Conservation (phyloP, 805 yeast genomes). For the Candida patagonica region DNA sequence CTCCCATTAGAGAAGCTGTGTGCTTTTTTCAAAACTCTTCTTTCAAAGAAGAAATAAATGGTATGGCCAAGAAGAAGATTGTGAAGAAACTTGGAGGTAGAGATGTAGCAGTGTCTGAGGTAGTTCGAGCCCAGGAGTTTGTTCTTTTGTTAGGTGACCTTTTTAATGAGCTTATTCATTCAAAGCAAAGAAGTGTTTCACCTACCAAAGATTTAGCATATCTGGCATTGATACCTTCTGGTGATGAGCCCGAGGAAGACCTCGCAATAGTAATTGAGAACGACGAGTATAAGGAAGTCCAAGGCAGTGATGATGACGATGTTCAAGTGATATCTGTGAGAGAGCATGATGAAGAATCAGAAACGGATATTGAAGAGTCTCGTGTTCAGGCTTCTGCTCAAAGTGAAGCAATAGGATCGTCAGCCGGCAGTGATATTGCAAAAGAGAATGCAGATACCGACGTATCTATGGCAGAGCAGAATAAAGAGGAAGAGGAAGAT, state of each 20-base stretch:
- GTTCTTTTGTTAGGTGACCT: constrained; percentile 61
- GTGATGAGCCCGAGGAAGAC: constrained; percentile 23
- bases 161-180: constrained; percentile 59
- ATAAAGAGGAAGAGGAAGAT: constrained; percentile 1
- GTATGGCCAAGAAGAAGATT: constrained; percentile 16
- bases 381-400: too few species aligned
- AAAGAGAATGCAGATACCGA: background rate
- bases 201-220: constrained; percentile 83
- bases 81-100: constrained; percentile 82
- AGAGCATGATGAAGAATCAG: constrained; percentile 1
- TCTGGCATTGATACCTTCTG: constrained; percentile 51
- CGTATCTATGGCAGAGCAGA: background rate
- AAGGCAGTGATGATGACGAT: constrained; percentile 1
- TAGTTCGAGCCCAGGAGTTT: constrained; percentile 74
- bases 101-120: constrained; percentile 65
- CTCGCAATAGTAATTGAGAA: constrained; percentile 11
- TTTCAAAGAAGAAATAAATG: constrained; percentile 10
- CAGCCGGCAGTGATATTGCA: background rate
- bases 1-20: constrained; percentile 65
- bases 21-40: constrained; percentile 38
- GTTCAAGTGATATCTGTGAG: background rate
- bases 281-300: constrained; percentile 4
- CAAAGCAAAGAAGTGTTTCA: constrained; percentile 54
- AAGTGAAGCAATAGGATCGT: background rate
- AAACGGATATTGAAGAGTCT: constrained; percentile 5